Evolutionary conservation across 2,329 filamentous ascomycete species (phyloP), one percentile per base, ranked within the genome.

Genomic region (Tolypocladium ovalisporum): DNA sequence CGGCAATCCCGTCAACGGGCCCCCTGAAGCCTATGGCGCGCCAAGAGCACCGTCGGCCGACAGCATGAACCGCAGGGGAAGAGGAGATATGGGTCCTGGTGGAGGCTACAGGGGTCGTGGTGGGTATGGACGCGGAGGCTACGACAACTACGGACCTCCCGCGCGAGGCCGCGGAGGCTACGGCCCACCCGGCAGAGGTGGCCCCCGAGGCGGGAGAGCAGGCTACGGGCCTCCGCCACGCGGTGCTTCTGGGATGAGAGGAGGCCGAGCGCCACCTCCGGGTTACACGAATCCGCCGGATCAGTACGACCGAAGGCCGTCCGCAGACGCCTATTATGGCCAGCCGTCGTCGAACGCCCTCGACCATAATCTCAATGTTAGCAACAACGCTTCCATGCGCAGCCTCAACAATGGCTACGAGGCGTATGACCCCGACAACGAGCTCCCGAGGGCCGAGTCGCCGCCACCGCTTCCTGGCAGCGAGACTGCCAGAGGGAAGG

Each of bases 361-460:
- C 4, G 39, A 51, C 17, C 22, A 42, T 10, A 52, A 52, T 10
- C 29, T 40, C 32, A 34, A 39, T 22, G 51, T 52, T 13, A 13
- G 22, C 24, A 27, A 17, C 32, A 57, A 54, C 34, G 52, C 27
- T 19, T 40, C 52, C 9, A 67, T 70, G 58, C 68, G 71, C 17
- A 76, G 65, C 58, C 62, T 73, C 47, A 68, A 69, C 13, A 47
- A 57, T 35, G 54, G 56, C 54, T 61, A 57, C 12, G 57, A 36
- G 42, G 19, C 75, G 4, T 81, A 80, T 61, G 73, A 72, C 56
- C 70, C 74, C 2, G 71, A 76, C n/a, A 67, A 70, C 22, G 68
- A 73, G 54, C 69, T 86, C 27, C 81, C 84, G 2, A 77, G 83
- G 61, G 85, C 83, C 12, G 84, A 85, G 63, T 85, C 83, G 1